Evolutionary conservation across 805 yeast genomes (phyloP), one percentile per base, ranked within the genome.

Genomic region (Nakazawaea ambrosiae): DNA sequence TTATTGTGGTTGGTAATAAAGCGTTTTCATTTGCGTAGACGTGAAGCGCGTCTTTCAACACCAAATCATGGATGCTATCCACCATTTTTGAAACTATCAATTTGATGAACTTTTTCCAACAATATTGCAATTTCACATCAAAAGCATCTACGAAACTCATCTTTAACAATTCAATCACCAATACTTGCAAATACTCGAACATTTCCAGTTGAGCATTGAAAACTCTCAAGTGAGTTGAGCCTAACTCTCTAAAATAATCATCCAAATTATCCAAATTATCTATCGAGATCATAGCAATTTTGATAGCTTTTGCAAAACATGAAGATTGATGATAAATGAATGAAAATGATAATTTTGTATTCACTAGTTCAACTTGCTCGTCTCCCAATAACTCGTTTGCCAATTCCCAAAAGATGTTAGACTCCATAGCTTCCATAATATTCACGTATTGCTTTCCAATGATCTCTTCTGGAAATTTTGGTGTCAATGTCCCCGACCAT

Each of bases 281-380:
- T 22, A 41, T 31, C 11, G 32, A 37, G 18, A 36, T 39, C 45
- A 33, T 39, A 23, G 27, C 11, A 14, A 36, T 20, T 9, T 25
- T 25, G 22, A 36, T 22, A 8, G n/a, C n/a, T 10, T 22, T 26
- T 14, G 28, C 15, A 15, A 36, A 24, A 6, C 30, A 16, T 4
- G 25, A n/a, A 24, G 29, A 19, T 23, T 30, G 34, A 14, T 36
- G 25, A 10, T 23, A 36, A 5, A 4, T 23, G 11, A 29, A 23
- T 8, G 39, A 19, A 15, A 18, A 17, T 8, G 39, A 19, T n/a
- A 18, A 17, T 8, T 18, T 22, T 5, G 15, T 17, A 7, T 23
- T 12, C 10, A 34, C 4, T 16, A 18, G 5, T 7, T 24, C 34
- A 7, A 36, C 8, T 4, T 20, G 31, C 3, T 20, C 35, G 5